Conservation (phyloP, 805 yeast species). For the Sugiyamaella boreocaroliniensis region DNA sequence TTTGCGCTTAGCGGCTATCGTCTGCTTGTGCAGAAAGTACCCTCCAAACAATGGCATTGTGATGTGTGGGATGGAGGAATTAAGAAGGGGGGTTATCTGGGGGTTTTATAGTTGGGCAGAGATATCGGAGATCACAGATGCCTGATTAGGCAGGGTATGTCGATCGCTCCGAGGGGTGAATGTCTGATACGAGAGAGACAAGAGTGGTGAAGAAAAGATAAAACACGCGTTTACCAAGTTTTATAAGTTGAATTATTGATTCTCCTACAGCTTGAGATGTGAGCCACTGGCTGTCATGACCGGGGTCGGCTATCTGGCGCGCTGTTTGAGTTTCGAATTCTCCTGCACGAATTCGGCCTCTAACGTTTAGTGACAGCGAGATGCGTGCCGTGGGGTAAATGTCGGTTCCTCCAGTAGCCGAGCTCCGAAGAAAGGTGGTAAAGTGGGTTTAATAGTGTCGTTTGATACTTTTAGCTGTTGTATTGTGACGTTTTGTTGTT, state of each 20-base stretch:
- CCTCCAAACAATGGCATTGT: not conserved
- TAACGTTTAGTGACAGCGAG: not conserved
- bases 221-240: too few species aligned
- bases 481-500: too few species aligned
- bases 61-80: not conserved
- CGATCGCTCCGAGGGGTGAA: not conserved
- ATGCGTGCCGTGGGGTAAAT: not conserved
- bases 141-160: not conserved
- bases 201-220: too few species aligned
- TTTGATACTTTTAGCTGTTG: too few species aligned
- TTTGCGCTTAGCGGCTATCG: conserved; percentile 26
- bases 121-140: not conserved
- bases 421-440: too few species aligned
- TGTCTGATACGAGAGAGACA: too few species aligned
- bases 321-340: not conserved
- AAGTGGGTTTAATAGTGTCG: too few species aligned
- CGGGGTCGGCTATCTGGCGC: too few species aligned
- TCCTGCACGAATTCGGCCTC: not conserved
- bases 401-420: too few species aligned
- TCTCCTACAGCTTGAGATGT: too few species aligned
- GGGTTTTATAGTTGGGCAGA: not conserved
- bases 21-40: conserved; percentile 14
- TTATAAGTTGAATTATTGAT: too few species aligned
- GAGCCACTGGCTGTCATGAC: too few species aligned
- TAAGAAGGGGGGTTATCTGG: not conserved